Evolutionary conservation across 179 eudicot genomes (phyloP).

Genomic region (Carnegiea gigantea): DNA sequence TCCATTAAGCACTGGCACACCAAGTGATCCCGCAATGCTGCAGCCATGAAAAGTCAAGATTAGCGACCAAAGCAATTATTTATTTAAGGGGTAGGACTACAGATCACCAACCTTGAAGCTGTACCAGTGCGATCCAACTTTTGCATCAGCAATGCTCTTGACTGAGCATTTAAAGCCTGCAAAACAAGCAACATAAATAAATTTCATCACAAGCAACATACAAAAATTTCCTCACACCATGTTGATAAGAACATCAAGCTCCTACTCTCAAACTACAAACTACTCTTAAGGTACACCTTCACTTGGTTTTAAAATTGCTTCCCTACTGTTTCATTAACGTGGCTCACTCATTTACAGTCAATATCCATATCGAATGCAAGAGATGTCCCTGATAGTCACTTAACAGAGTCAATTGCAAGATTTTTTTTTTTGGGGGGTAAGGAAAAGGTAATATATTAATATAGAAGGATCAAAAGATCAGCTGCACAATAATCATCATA

Average conservation of each 20-base stretch:
- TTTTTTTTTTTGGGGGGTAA: no score
- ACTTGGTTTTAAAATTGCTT: background rate
- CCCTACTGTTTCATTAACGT: background rate
- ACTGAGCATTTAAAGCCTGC: conserved; percentile 51
- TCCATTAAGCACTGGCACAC: conserved; percentile 38
- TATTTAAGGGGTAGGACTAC: background rate
- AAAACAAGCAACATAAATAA: conserved; percentile 14
- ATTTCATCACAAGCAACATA: background rate
- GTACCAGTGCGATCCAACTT: conserved; percentile 54
- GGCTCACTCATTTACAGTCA: background rate
- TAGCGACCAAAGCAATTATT: background rate
- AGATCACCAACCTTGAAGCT: conserved; percentile 36
- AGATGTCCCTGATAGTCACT: background rate
- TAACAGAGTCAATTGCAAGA: no score
- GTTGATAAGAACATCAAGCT: background rate
- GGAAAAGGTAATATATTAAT: no score
- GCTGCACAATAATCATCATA: no score
- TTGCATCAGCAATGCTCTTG: conserved; percentile 50
- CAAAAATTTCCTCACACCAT: conserved; percentile 3
- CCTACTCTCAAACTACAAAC: background rate
- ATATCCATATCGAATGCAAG: background rate
- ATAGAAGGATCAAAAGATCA: no score
- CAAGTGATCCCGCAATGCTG: conserved; percentile 47
- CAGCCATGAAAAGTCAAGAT: conserved; percentile 16
- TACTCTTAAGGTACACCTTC: background rate